These are phyloP conservation scores for Carex kokanica DNA, from an alignment of 176 grass and related monocot genomes.

Conservation along the genomic window DNA sequence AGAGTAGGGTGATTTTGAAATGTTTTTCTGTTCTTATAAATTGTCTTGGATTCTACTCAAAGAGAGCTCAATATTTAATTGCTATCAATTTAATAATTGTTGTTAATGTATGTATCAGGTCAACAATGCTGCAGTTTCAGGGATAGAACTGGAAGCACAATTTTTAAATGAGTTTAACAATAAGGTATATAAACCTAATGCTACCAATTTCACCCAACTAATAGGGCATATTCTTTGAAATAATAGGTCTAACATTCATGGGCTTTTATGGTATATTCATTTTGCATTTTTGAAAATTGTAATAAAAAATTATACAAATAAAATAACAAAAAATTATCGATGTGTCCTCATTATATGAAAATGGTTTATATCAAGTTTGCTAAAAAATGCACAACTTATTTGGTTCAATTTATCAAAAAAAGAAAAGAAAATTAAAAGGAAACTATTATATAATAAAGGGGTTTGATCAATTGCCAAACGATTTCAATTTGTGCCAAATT, in stretches of 20 bases:
- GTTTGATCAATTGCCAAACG: no score
- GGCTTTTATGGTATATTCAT: no score
- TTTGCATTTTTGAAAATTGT: neutral
- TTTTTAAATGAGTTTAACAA: neutral
- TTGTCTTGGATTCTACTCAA: neutral
- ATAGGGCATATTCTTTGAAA: neutral
- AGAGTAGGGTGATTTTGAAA: slow-evolving; percentile 22
- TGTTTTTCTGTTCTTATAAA: slow-evolving; percentile 31
- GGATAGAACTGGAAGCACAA: neutral
- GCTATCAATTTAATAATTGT: neutral
- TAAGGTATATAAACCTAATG: slow-evolving; percentile 6
- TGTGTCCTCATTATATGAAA: no score
- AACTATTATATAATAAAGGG: no score
- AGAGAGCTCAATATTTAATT: neutral
- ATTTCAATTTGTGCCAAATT: no score
- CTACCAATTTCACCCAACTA: neutral
- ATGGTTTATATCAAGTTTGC: no score
- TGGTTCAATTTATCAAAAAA: no score
- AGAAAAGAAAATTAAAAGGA: no score
- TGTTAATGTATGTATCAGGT: slow-evolving; percentile 27
- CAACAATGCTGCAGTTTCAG: slow-evolving; percentile 32
- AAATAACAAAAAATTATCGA: neutral
- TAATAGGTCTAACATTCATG: neutral
- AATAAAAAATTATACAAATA: neutral
- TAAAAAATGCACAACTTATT: no score